A percentile compares a stretch with the other conserved stretches of the same genome.
phyloP scores from a whole-genome alignment of 2,329 filamentous ascomycete species.

The Aspergillus hiratsukae region DNA sequence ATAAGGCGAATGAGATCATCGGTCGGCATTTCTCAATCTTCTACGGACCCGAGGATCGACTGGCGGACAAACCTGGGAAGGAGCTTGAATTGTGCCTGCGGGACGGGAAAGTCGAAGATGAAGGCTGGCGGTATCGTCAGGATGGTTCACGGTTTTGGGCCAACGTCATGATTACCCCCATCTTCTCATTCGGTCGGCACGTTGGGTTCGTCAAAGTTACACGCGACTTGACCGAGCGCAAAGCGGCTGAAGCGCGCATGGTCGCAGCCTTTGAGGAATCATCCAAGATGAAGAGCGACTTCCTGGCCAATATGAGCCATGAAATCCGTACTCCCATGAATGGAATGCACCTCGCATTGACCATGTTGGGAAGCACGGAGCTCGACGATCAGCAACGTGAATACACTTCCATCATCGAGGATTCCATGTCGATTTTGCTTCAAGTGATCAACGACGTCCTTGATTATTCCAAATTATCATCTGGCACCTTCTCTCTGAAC shows the following conservation, averaged over 20 bases:
- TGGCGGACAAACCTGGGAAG: conserved; percentile 46
- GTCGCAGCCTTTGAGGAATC: conserved; percentile 58
- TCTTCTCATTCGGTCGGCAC: conserved; percentile 50
- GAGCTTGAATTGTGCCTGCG: conserved; percentile 52
- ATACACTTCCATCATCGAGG: conserved; percentile 54
- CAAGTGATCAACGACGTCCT: conserved; percentile 63
- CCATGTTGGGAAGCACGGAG: conserved; percentile 52
- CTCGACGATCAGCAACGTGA: conserved; percentile 54
- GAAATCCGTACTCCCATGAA: conserved; percentile 64
- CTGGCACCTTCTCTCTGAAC: conserved; percentile 56
- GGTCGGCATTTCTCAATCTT: conserved; percentile 57
- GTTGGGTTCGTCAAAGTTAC: conserved; percentile 58
- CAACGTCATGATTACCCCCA: conserved; percentile 56
- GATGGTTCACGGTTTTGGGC: conserved; percentile 59
- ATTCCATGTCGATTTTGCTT: conserved; percentile 55
- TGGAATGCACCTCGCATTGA: conserved; percentile 57
- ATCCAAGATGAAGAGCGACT: conserved; percentile 59
- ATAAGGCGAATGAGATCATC: conserved; percentile 51
- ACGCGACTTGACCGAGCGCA: conserved; percentile 54
- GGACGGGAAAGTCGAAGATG: conserved; percentile 55
- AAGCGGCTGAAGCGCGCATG: conserved; percentile 51
- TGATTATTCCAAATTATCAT: conserved; percentile 62
- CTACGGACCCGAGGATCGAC: conserved; percentile 50
- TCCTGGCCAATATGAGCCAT: conserved; percentile 61
- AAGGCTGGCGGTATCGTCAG: conserved; percentile 57